Evolutionary conservation across 495 filamentous ascomycete genomes (phyloP), one percentile per base, ranked within the genome.

Genomic region (Penicillium coffeae): DNA sequence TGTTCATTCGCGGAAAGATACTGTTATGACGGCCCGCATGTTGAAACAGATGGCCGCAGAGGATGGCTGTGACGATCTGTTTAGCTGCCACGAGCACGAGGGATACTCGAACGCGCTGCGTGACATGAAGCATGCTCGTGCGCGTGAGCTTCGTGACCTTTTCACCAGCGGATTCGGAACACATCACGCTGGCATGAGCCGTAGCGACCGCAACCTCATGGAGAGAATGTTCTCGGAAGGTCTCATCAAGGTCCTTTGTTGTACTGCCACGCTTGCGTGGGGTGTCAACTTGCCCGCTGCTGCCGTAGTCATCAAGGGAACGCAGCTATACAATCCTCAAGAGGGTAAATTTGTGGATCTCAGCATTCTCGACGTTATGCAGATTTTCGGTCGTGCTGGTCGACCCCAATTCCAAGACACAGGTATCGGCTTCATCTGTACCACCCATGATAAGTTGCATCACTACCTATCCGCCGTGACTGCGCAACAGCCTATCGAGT

Each of bases 321-420:
- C 93, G 5, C 90, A 96, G 63, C 73, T 99, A 2, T 99, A 99
- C 69, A 96, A 91, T 63, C 83, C 93, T 0, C 86, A 93, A 66
- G 91, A 93, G 49, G 93, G 93, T 66, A 94, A 92, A 72, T 97
- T 96, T 60, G 86, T 96, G 19, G 94, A 97, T 61, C 76, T 99
- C 12, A 91, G 93, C 8, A 99, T 99, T 54, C 80, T 99, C 3
- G 93, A 99, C 64, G 93, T 99, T 10, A 73, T 99, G 51, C 93
- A 99, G 68, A 99, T 99, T 35, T 99, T 99, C 62, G 93, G 93
- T 72, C 89, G 93, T 75, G 93, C 93, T 52, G 93, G 93, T 75
- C 84, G 93, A 63, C 93, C 93, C 18, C 93, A 99, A 60, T 99
- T 95, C 56, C 89, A 96, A 60, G 91, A 96, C 56, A 87, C 82